Conservation (phyloP, 2,329 filamentous ascomycete genomes). For the Colletotrichum endophyticum region DNA sequence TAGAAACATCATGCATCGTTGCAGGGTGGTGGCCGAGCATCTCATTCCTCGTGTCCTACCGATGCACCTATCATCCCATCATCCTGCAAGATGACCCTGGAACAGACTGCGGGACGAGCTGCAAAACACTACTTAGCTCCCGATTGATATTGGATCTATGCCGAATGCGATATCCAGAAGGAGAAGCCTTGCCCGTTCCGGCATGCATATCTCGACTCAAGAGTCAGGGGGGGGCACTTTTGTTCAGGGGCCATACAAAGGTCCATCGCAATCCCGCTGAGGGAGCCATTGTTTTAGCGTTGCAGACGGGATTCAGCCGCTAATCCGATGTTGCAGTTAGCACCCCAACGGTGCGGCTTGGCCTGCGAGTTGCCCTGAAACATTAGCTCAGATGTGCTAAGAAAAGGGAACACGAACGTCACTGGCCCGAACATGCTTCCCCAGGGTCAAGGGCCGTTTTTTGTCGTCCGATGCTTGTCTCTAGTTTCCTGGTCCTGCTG, state of each 20-base stretch:
- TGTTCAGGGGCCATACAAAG: slow-evolving; percentile 6
- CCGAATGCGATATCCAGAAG: neutral
- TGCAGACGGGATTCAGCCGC: neutral
- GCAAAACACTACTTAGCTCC: neutral
- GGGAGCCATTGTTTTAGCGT: neutral
- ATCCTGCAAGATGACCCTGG: neutral
- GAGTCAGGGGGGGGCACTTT: neutral
- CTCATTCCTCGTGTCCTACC: neutral
- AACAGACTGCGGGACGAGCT: neutral
- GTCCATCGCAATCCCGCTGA: neutral
- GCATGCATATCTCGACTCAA: neutral
- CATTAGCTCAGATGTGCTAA: neutral
- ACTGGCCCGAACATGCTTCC: neutral
- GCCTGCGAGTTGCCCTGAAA: neutral
- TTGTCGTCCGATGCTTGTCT: neutral
- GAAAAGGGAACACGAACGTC: neutral
- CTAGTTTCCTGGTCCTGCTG: neutral
- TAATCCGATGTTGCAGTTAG: neutral
- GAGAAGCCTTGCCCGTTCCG: neutral
- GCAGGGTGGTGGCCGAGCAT: neutral
- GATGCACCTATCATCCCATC: neutral
- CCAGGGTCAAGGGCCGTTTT: neutral
- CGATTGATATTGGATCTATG: neutral
- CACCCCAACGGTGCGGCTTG: neutral
- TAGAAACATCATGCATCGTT: neutral